Evolutionary conservation across 768 basidiomycete species (phyloP), one percentile per base, ranked within the genome.

Genomic region (Termitomyces sp.): DNA sequence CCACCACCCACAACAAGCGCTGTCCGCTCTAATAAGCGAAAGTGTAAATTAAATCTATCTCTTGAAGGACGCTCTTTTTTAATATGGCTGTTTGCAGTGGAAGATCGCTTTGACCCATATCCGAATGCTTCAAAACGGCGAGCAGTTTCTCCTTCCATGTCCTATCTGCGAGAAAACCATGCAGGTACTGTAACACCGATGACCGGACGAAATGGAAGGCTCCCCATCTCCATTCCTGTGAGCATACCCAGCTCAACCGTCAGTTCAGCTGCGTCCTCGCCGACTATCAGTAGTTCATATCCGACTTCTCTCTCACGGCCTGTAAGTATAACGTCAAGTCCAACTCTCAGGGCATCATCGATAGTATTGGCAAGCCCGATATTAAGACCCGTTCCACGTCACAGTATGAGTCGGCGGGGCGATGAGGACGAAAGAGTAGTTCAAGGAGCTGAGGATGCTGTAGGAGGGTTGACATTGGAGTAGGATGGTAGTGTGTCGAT

Each of bases 61-160:
- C 16, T n/a, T n/a, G 3, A 14, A 56, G 20, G 3, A 2, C 8
- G 14, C 4, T 33, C n/a, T 33, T 43, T 39, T 27, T 27, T 39
- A 5, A 40, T 40, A 51, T 50, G 22, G 34, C 53, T 62, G 48
- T 65, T 64, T 40, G 39, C 56, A 91, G 89, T 89, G 62, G 91
- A 92, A 56, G 91, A 93, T 68, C 85, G 91, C 10, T 93, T 88
- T 68, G 91, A 93, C 68, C 91, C 91, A 49, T 93, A 93, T 71
- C 86, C 88, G 33, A 84, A 81, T 44, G 77, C 86, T 18, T 83
- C 86, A 20, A 93, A 93, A 72, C 84, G 91, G 42, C 85, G 91
- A 40, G 91, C 91, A 12, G 90, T 92, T 24, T 93, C 91, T 13
- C 91, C 91, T 7, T 91, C 90, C 5, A 70, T 91, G 58, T 82